phyloP scores from a whole-genome alignment of 179 eudicot genomes.

The Corrigiola litoralis region DNA sequence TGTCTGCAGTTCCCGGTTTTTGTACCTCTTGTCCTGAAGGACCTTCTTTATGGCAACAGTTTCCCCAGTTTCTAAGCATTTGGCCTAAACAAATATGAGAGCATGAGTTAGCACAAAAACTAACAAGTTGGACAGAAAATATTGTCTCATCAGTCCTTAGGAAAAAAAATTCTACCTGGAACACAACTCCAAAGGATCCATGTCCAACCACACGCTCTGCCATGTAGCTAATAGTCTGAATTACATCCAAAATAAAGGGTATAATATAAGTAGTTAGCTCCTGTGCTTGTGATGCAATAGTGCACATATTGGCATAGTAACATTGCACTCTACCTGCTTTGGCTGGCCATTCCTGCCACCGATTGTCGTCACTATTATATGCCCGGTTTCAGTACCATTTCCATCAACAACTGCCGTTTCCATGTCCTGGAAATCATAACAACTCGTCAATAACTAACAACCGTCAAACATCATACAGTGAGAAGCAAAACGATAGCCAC shows the following conservation, averaged over 20 bases:
- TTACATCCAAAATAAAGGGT: neutral
- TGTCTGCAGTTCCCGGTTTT: constrained; percentile 67
- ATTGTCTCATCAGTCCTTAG: neutral
- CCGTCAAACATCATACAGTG: neutral
- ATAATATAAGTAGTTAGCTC: neutral
- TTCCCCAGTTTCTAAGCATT: constrained; percentile 71
- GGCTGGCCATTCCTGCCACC: constrained; percentile 74
- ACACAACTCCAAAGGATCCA: constrained; percentile 70
- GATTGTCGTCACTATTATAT: constrained; percentile 69
- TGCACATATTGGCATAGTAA: constrained; percentile 4
- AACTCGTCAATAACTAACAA: constrained; percentile 1
- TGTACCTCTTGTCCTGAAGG: constrained; percentile 71
- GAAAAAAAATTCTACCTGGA: constrained; percentile 40
- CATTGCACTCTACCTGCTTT: constrained; percentile 51
- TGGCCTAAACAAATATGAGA: constrained; percentile 39
- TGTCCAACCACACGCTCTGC: constrained; percentile 73
- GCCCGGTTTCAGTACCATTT: constrained; percentile 65
- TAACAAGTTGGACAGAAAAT: neutral
- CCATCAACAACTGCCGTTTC: constrained; percentile 59
- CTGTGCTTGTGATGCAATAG: neutral
- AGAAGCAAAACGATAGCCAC: neutral
- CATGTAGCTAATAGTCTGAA: constrained; percentile 76
- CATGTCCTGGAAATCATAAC: constrained; percentile 42
- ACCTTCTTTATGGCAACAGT: constrained; percentile 71
- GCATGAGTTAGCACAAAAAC: constrained; percentile 9